These are phyloP conservation scores for Spathaspora passalidarum DNA, from an alignment of 805 yeast genomes.

Conservation along the genomic window DNA sequence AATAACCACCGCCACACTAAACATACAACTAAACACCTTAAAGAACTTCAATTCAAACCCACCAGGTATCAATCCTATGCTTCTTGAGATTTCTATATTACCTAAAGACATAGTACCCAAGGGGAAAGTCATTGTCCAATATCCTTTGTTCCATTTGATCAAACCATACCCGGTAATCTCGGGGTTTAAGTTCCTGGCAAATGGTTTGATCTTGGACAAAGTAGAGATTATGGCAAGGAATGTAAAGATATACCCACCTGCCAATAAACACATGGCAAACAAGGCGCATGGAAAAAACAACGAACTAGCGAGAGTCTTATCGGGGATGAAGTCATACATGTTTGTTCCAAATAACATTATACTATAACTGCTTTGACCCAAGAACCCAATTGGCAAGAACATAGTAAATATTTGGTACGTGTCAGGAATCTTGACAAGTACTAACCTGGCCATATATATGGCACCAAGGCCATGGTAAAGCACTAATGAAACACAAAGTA, in stretches of 20 bases:
- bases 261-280: conserved; percentile 30
- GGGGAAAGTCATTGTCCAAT: conserved; percentile 82
- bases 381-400: conserved; percentile 73
- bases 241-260: conserved; percentile 52
- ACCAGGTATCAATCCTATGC: conserved; percentile 10
- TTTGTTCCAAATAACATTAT: conserved; percentile 52
- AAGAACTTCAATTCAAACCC: conserved; percentile 47
- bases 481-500: conserved; percentile 65
- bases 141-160: conserved; percentile 13
- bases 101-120: conserved; percentile 73
- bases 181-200: conserved; percentile 21
- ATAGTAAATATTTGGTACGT: conserved; percentile 51
- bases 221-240: conserved; percentile 28
- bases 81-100: conserved; percentile 43
- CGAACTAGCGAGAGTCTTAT: conserved; percentile 17
- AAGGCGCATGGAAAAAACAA: conserved; percentile 26
- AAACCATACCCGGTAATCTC: conserved; percentile 10
- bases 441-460: conserved; percentile 57
- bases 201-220: conserved; percentile 40
- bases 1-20: conserved; percentile 27
- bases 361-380: conserved; percentile 80
- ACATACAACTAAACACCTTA: conserved; percentile 56
- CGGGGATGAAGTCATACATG: conserved; percentile 17
- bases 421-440: conserved; percentile 55
- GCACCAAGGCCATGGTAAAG: conserved; percentile 53